Conservation (phyloP, 2,329 filamentous ascomycete genomes). For the Sclerotinia sclerotiorum region DNA sequence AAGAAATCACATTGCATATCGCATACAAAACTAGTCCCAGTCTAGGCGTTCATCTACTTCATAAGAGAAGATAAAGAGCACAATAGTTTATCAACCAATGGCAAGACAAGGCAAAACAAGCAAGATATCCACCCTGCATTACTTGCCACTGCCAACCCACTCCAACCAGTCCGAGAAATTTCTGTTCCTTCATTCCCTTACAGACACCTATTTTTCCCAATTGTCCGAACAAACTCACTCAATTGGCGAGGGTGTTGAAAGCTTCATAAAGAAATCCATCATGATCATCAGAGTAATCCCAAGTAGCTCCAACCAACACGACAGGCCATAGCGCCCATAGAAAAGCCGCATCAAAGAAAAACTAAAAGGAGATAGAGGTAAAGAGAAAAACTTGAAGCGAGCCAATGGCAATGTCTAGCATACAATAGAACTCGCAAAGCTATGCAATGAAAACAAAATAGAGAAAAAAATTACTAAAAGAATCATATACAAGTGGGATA, state of each 20-base stretch:
- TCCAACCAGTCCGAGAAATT: not conserved
- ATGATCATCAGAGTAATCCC: conserved; percentile 22
- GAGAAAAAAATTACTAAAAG: conserved; percentile 30
- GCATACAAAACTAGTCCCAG: conserved; percentile 11
- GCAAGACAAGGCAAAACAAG: conserved; percentile 7
- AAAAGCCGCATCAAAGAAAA: conserved; percentile 20
- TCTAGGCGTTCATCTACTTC: conserved; percentile 15
- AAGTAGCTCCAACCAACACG: conserved; percentile 16
- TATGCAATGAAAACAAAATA: conserved; percentile 33
- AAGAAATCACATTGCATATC: conserved; percentile 12
- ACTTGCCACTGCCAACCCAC: conserved; percentile 3
- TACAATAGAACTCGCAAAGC: conserved; percentile 31
- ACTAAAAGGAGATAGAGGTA: conserved; percentile 15
- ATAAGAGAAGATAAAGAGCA: conserved; percentile 12
- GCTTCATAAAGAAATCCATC: conserved; percentile 25
- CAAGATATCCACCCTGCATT: conserved; percentile 12
- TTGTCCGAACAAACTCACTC: conserved; percentile 15
- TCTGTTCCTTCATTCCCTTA: conserved; percentile 17
- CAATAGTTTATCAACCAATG: conserved; percentile 8
- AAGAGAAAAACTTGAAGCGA: conserved; percentile 15
- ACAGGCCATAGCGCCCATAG: conserved; percentile 20
- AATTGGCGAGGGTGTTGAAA: conserved; percentile 7
- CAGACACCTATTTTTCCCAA: conserved; percentile 21
- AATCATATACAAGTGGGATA: conserved; percentile 25
- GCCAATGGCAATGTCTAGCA: conserved; percentile 18